Conservation (phyloP, 495 filamentous ascomycete genomes). For the Cairneyella variabilis region DNA sequence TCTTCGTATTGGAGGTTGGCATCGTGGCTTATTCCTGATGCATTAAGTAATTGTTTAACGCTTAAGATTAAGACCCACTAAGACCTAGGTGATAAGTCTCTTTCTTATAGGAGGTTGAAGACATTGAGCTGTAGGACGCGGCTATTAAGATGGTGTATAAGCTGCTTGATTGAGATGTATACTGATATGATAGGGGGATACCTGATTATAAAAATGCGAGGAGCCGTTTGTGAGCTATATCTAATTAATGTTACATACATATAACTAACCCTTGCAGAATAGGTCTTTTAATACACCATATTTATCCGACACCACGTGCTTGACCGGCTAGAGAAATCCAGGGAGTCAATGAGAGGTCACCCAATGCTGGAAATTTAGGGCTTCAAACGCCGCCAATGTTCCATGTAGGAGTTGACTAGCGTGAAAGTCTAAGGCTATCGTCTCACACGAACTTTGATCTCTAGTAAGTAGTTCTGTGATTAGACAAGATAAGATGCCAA, state of each 20-base stretch:
- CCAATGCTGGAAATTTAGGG: slow-evolving; percentile 13
- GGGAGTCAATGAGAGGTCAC: slow-evolving; percentile 13
- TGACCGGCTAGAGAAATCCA: slow-evolving; percentile 11
- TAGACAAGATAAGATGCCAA: slow-evolving; percentile 9
- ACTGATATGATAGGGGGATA: slow-evolving; percentile 7
- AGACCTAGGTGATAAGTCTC: slow-evolving; percentile 16
- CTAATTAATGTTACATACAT: slow-evolving; percentile 5
- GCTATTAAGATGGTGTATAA: slow-evolving; percentile 16
- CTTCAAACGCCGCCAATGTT: slow-evolving; percentile 11
- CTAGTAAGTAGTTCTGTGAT: slow-evolving; percentile 11
- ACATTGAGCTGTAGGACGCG: slow-evolving; percentile 12
- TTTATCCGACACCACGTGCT: slow-evolving; percentile 14
- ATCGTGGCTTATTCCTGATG: slow-evolving; percentile 12
- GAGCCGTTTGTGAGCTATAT: slow-evolving; percentile 15
- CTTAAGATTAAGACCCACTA: slow-evolving; percentile 16
- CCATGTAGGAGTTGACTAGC: slow-evolving; percentile 9
- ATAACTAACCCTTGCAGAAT: slow-evolving; percentile 8
- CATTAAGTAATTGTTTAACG: slow-evolving; percentile 17
- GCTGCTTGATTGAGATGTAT: slow-evolving; percentile 13
- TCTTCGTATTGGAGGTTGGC: slow-evolving; percentile 16
- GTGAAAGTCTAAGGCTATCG: slow-evolving; percentile 10
- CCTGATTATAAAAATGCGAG: slow-evolving; percentile 11
- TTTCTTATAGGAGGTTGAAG: slow-evolving; percentile 14
- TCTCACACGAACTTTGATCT: slow-evolving; percentile 14
- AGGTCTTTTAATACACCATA: slow-evolving; percentile 12